phyloP scores from a whole-genome alignment of 2,329 filamentous ascomycete genomes.

The Microsporum audouinii region DNA sequence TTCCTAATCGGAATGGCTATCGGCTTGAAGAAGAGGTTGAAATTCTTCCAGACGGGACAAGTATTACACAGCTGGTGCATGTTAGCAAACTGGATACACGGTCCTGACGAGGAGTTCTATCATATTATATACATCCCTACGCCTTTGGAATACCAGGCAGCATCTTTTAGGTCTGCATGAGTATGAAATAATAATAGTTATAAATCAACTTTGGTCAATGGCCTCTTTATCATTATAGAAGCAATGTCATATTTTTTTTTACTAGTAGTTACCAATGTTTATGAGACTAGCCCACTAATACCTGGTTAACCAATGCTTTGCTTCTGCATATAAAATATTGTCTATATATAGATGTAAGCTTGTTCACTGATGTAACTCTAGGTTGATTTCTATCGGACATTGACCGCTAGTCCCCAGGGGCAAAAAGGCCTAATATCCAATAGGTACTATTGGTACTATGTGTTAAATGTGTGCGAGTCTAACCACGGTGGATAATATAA shows the following conservation, averaged over 20 bases:
- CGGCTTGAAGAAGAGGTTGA: slow-evolving; percentile 50
- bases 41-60: slow-evolving; percentile 54
- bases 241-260: too few relatives aligned
- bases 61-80: slow-evolving; percentile 41
- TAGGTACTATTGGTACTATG: too few relatives aligned
- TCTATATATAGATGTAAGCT: not conserved
- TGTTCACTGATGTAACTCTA: not conserved
- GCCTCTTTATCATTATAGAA: too few relatives aligned
- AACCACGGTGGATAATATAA: not conserved
- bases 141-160: not conserved
- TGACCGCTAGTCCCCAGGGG: too few relatives aligned
- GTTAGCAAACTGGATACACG: not conserved
- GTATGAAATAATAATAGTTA: not conserved
- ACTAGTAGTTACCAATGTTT: not conserved
- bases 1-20: slow-evolving; percentile 51
- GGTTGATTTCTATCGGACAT: too few relatives aligned
- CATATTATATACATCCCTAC: not conserved
- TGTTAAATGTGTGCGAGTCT: too few relatives aligned
- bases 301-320: not conserved
- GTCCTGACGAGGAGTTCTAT: not conserved
- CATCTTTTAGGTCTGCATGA: not conserved
- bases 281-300: too few relatives aligned
- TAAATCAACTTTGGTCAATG: not conserved
- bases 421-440: too few relatives aligned
- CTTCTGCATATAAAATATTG: not conserved